phyloP scores from a whole-genome alignment of 371 early-diverging fungal species.

The Lichtheimia hyalospora region DNA sequence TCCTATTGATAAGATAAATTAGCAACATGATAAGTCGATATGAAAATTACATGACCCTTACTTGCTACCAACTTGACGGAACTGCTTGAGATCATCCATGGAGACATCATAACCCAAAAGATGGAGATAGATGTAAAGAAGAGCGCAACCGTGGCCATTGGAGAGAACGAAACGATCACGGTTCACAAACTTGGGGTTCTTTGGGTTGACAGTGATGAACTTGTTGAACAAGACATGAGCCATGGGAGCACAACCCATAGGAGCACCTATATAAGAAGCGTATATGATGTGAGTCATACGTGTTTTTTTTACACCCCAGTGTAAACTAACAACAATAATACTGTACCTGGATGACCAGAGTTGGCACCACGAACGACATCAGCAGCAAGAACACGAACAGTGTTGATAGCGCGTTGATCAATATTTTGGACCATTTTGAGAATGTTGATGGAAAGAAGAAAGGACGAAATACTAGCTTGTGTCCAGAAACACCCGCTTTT shows the following conservation, averaged over 20 bases:
- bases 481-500: not conserved
- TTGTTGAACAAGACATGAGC: slow-evolving; percentile 91
- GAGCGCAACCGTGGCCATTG: slow-evolving; percentile 98
- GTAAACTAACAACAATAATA: not conserved
- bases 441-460: slow-evolving; percentile 16
- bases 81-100: slow-evolving; percentile 94
- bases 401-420: slow-evolving; percentile 81
- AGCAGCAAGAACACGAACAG: slow-evolving; percentile 91
- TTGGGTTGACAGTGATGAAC: slow-evolving; percentile 83
- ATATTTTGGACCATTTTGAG: slow-evolving; percentile 48
- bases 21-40: not conserved
- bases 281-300: not conserved
- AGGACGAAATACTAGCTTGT: not conserved
- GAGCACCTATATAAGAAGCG: slow-evolving; percentile 67
- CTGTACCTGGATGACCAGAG: slow-evolving; percentile 97
- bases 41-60: slow-evolving; percentile 28
- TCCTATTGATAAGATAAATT: not conserved
- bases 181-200: slow-evolving; percentile 86
- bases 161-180: slow-evolving; percentile 99
- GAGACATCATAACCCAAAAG: slow-evolving; percentile 86
- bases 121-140: slow-evolving; percentile 94
- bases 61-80: slow-evolving; percentile 92
- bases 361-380: slow-evolving; percentile 95
- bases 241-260: slow-evolving; percentile 98
- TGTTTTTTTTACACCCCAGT: not conserved